phyloP scores from a whole-genome alignment of 192 early-diverging fungal species.

The Dimargaris cristalligena region DNA sequence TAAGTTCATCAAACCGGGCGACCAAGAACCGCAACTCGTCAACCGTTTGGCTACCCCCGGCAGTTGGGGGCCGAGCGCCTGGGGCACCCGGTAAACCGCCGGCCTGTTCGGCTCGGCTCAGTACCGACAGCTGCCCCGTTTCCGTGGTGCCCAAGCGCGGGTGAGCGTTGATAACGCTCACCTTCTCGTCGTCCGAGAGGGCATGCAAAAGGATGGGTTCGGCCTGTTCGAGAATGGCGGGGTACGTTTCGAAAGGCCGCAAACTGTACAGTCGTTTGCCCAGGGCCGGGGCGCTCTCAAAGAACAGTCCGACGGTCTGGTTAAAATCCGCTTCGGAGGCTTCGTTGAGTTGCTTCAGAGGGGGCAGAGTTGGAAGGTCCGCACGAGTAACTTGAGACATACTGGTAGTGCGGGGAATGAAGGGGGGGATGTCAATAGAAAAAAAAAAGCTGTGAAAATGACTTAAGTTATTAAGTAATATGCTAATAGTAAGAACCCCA shows the following conservation, averaged over 20 bases:
- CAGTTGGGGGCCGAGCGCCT: slow-evolving; percentile 24
- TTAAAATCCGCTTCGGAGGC: slow-evolving; percentile 33
- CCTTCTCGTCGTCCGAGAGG: slow-evolving; percentile 42
- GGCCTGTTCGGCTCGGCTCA: slow-evolving; percentile 56
- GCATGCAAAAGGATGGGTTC: slow-evolving; percentile 30
- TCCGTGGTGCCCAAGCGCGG: slow-evolving; percentile 66
- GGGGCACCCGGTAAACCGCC: neutral
- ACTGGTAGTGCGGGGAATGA: no score
- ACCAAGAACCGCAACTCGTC: slow-evolving; percentile 36
- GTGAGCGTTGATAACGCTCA: slow-evolving; percentile 77
- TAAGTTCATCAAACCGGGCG: slow-evolving; percentile 41
- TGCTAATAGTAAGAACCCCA: no score
- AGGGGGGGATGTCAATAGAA: no score
- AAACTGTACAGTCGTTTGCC: slow-evolving; percentile 43
- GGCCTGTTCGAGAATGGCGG: slow-evolving; percentile 41
- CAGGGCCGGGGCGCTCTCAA: slow-evolving; percentile 74
- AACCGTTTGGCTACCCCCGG: neutral
- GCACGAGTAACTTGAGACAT: slow-evolving; percentile 1
- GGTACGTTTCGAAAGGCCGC: slow-evolving; percentile 57
- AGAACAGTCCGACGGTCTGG: slow-evolving; percentile 48
- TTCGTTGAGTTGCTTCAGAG: slow-evolving; percentile 47
- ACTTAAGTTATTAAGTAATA: no score
- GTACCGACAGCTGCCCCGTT: slow-evolving; percentile 41
- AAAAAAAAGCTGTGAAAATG: no score
- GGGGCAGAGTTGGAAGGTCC: slow-evolving; percentile 29